Base-by-base conservation (phyloP, 345 rosid species). In the Tarenaya hassleriana region DNA sequence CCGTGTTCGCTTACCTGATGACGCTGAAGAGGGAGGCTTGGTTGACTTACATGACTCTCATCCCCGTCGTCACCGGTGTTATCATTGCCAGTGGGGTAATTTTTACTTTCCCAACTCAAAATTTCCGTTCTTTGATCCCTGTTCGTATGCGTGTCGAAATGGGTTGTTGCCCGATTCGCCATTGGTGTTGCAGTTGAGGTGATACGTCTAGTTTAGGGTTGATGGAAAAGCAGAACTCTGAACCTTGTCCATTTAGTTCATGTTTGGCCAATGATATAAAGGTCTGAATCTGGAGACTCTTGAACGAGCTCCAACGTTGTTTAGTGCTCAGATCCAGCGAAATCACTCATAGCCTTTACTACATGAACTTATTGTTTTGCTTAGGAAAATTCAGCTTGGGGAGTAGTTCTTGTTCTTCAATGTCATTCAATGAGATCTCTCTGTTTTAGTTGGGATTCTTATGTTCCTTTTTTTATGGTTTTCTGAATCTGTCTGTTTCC, bases 61-160 rank as follows among this genome's bases (percentile, higher is more conserved):
- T 94, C 12, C 99, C 99, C 10, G 99, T 94, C 4, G 99, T 94
- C 37, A 72, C 95, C 11, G 99, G 99, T 7, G 99, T 94, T 66
- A 50, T 94, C 44, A 84, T 94, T 63, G 99, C 99, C n/a, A 88
- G 96, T 60, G 99, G 99, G 87, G 99, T 88, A 72, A 29, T 15
- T 50, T 37, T n/a, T n/a, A n/a, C n/a, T 9, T 20, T 35, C 19
- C 13, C 15, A 7, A 5, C 17, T 34, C 42, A 20, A 19, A 19
- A 7, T 16, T 5, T 37, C 17, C 33, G 18, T 2, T 46, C 42
- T 34, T 52, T 32, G 0, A 8, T 10, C 8, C 15, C 41, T 37
- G 8, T 37, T 37, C 11, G 47, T 34, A 5, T 43, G 57, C 42
- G 12, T 20, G 49, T 21, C 4, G 43, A 10, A 47, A 4, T 46